Evolutionary conservation across 164 flowering plant species (phyloP).

Genomic region (Taxillus chinensis): DNA sequence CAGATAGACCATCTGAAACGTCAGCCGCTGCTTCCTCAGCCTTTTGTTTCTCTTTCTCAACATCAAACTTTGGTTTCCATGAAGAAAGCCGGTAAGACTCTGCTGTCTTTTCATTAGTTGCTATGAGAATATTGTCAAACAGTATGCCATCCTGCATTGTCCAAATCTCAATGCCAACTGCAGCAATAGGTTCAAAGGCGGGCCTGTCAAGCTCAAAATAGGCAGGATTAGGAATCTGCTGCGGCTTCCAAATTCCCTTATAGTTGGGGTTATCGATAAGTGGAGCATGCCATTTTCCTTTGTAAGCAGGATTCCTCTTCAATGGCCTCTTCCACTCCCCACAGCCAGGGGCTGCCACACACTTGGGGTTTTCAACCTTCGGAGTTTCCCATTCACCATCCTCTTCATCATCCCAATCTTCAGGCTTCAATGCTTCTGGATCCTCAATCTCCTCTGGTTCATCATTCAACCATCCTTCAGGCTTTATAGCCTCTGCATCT

Average conservation of each 20-base stretch:
- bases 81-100: constrained; percentile 38
- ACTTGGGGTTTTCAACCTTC: constrained; percentile 83
- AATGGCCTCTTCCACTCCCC: constrained; percentile 98
- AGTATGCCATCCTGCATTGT: constrained; percentile 99
- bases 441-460: constrained; percentile 97
- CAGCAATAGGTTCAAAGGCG: constrained; percentile 82
- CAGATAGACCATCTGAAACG: constrained; percentile 38
- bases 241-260: constrained; percentile 98
- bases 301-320: constrained; percentile 89
- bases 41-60: constrained; percentile 81
- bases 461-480: constrained; percentile 98
- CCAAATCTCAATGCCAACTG: constrained; percentile 97
- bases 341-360: constrained; percentile 84
- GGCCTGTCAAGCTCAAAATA: constrained; percentile 78
- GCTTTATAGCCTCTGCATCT: constrained; percentile 92
- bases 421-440: constrained; percentile 88
- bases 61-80: constrained; percentile 83
- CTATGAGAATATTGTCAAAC: constrained; percentile 83
- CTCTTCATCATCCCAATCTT: constrained; percentile 99
- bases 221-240: constrained; percentile 68
- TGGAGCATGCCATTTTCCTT: constrained; percentile 94
- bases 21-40: constrained; percentile 59
- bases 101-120: constrained; percentile 63
- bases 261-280: constrained; percentile 78
- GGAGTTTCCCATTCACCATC: constrained; percentile 99